Base-by-base conservation (phyloP, 768 basidiomycete species). In the Agaricus blazei region DNA sequence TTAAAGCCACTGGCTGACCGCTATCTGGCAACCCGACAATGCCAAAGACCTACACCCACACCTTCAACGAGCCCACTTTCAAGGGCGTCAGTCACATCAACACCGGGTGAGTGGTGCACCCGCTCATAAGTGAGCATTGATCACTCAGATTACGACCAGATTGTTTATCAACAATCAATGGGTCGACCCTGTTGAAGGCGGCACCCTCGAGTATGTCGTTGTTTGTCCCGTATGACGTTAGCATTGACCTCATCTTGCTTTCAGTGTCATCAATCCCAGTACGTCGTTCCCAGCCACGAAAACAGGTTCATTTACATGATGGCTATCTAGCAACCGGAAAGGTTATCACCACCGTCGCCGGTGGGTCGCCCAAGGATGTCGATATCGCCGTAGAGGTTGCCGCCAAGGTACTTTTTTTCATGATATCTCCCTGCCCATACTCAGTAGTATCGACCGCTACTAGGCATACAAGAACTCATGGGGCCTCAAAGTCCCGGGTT, bases 351-450 rank as follows among this genome's bases (percentile, higher is more conserved):
- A 50, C 71, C 38, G 67, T 86, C 56, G 63, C 77, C 3, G 81
- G 76, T 62, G 87, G 75, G 75, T 88, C 56, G 7, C 27, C 51
- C 1, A 57, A 58, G 38, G 64, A 65, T 48, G 57, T 65, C 57
- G 84, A 91, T 67, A 60, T 61, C 41, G 88, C 88, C 2, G 88
- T 89, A 58, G 65, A 69, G 1, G 81, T 75, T 27, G 85, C 87
- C 0, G 75, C 78, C 56, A 77, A 72, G 60, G 81, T 57, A 58
- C 23, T 24, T 11, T 24, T 41, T 51, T 19, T 43, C 4, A 6
- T 19, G n/a, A 47, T 44, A 12, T 27, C 29, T 36, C 37, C 12
- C 4, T 11, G 3, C 31, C 11, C 26, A 1, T 26, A 11, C 46
- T 19, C 12, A 23, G 8, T 9, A 4, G 23, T 26, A 9, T 15